Percentiles rank a stretch among this genome's conserved stretches.
Conservation (phyloP, 371 early-diverging fungal genomes). For the Rhizopus sp. region DNA sequence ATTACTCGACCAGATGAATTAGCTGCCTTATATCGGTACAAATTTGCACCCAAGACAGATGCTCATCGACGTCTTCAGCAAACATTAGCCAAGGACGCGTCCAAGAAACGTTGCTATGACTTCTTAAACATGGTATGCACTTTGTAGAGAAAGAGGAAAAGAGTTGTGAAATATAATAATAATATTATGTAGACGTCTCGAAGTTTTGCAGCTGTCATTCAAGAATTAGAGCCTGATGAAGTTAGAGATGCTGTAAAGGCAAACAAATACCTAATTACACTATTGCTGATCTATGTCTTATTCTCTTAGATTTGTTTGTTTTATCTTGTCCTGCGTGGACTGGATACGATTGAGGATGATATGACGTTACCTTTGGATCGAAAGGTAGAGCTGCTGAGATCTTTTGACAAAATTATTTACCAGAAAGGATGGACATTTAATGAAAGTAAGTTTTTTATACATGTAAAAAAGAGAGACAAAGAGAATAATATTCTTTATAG, state of each 20-base stretch:
- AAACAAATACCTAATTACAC: no score
- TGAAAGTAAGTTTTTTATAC: slow-evolving; percentile 59
- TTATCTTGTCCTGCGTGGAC: slow-evolving; percentile 91
- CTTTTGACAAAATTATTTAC: slow-evolving; percentile 81
- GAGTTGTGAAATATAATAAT: not conserved
- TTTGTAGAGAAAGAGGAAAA: not conserved
- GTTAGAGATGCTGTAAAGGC: slow-evolving; percentile 77
- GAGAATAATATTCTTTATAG: slow-evolving; percentile 27
- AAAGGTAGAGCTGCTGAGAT: slow-evolving; percentile 76
- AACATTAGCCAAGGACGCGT: slow-evolving; percentile 53
- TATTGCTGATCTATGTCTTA: no score
- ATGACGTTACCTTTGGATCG: slow-evolving; percentile 82
- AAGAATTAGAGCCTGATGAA: slow-evolving; percentile 81
- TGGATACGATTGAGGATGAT: slow-evolving; percentile 98
- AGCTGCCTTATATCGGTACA: slow-evolving; percentile 76
- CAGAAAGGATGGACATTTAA: slow-evolving; percentile 87
- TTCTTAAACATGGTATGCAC: slow-evolving; percentile 69
- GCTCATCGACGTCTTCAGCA: slow-evolving; percentile 51
- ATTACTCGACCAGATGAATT: slow-evolving; percentile 86
- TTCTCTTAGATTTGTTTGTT: slow-evolving; percentile 76
- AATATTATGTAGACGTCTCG: slow-evolving; percentile 72
- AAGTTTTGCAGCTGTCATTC: slow-evolving; percentile 95
- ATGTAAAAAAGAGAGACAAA: not conserved
- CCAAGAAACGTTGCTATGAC: slow-evolving; percentile 81
- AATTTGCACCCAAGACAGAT: slow-evolving; percentile 62